Evolutionary conservation across 306 rosid species (phyloP), one percentile per base, ranked within the genome.

Genomic region (Pachyrhizus erosus): DNA sequence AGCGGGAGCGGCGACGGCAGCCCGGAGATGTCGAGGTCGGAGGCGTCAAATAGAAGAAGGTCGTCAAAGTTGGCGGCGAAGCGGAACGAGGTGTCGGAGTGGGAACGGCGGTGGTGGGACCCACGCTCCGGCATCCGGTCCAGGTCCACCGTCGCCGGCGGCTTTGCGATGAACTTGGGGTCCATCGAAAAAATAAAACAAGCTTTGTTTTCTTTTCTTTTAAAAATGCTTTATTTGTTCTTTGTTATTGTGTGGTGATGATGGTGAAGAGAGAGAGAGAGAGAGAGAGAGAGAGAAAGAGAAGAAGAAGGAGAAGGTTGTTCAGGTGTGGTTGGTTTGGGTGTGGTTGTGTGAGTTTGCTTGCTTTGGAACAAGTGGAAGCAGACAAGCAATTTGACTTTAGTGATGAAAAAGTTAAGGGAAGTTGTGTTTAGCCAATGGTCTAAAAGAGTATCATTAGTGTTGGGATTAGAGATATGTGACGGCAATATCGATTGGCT

Each of bases 111-210:
- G 91, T 96, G 99, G 88, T 89, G 84, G 64, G 96, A 76, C n/a
- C 96, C 93, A 7, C 99, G 89, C 85, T 55, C 92, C 92, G 98
- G 90, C 97, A 96, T 93, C 84, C 87, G 90, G 52, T 91, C 97
- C 5, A 91, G 65, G 71, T 88, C 97, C 76, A 90, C 78, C 78
- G 48, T 2, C 26, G 65, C 48, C 73, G 92, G 78, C 29, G 90
- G 86, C 33, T 86, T 91, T 8, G 84, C 86, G 23, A 78, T 66
- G 84, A 90, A 88, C 67, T 89, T 80, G 1, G 80, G 67, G 79
- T 87, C 91, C 91, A 91, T 91, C 13, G 23, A 70, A 69, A 33
- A 34, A 7, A 24, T 6, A 73, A 31, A 11, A 15, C 7, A 62
- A 34, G 3, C 9, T 57, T 3, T 23, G 2, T 23, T 3, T 45